Evolutionary conservation across 2,329 filamentous ascomycete genomes (phyloP), one percentile per base, ranked within the genome.

Genomic region (Talaromyces sp.): DNA sequence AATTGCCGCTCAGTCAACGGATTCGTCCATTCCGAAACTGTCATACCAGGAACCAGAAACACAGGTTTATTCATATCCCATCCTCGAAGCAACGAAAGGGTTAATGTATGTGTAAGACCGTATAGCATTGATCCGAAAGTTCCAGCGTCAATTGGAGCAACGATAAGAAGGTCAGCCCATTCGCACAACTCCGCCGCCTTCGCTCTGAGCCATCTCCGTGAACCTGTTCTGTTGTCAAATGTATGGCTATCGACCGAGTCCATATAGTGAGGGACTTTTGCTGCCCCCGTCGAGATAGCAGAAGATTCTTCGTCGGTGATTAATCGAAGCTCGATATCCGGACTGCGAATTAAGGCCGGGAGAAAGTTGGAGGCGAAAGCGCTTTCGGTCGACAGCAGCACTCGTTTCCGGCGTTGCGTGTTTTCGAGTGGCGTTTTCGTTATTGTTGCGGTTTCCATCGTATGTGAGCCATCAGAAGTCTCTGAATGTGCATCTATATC

Each of bases 61-160:
- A 96, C 90, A 71, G 89, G 91, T 79, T 97, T 97, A 6, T 89
- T 89, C 0, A 90, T 88, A 71, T 96, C 89, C 93, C 93, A 97
- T 64, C 91, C 91, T 61, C 93, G 86, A 58, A 97, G 76, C 0
- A 96, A 86, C 70, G 94, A 90, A 61, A 96, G 83, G 7, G 96
- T 83, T 63, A 96, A 83, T 34, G 89, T 96, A 72, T 92, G 92
- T 2, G 91, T 89, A 65, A 94, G 85, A 61, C 93, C 93, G 63
- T 89, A 87, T 73, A 97, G 83, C 92, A 97, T 96, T 75, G 92
- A 92, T 34, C 91, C 91, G 64, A 97, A 84, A 64, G 89, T 89
- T 74, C 95, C 91, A 7, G 92, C 91, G 75, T 95, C 91, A 58
- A 96, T 89, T 3, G 93, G 92, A 6, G 91, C 91, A 64, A 96